phyloP scores from a whole-genome alignment of 495 filamentous ascomycete species.

The Talaromyces trachyspermus region DNA sequence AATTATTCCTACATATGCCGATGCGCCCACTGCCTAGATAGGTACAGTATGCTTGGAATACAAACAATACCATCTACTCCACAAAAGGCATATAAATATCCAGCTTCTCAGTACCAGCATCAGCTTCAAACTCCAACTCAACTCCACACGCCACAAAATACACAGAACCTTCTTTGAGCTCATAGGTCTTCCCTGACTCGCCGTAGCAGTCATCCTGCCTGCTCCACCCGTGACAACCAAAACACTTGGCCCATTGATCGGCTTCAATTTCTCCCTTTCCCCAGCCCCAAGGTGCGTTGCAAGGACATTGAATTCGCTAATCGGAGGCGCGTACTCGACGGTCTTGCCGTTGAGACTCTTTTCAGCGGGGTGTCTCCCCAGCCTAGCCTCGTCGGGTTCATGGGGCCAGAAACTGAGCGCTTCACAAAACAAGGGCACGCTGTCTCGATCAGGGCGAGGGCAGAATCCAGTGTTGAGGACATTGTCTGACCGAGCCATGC shows the following conservation, averaged over 20 bases:
- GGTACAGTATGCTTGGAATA: neutral
- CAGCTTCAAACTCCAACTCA: slow-evolving; percentile 39
- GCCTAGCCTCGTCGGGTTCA: slow-evolving; percentile 40
- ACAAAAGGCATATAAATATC: slow-evolving; percentile 50
- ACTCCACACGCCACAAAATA: slow-evolving; percentile 62
- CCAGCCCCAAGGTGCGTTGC: slow-evolving; percentile 47
- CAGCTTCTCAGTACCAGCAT: slow-evolving; percentile 39
- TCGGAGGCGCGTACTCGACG: slow-evolving; percentile 56
- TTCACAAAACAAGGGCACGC: slow-evolving; percentile 52
- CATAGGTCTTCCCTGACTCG: slow-evolving; percentile 38
- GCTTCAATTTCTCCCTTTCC: slow-evolving; percentile 50
- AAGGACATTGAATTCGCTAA: slow-evolving; percentile 67
- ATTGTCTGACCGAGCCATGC: slow-evolving; percentile 78
- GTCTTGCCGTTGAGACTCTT: slow-evolving; percentile 53
- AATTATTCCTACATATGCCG: too few species aligned
- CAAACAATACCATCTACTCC: slow-evolving; percentile 26
- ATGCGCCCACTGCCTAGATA: too few species aligned
- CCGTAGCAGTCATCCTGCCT: slow-evolving; percentile 46
- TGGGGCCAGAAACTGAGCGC: slow-evolving; percentile 58
- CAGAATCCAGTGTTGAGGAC: slow-evolving; percentile 73
- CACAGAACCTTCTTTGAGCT: slow-evolving; percentile 54
- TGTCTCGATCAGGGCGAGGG: slow-evolving; percentile 54
- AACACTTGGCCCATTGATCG: slow-evolving; percentile 56
- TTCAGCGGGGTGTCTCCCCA: slow-evolving; percentile 40
- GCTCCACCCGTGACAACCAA: slow-evolving; percentile 56